Evolutionary conservation across 805 yeast genomes (phyloP).

Genomic region (Metahyphopichia silvanorum): DNA sequence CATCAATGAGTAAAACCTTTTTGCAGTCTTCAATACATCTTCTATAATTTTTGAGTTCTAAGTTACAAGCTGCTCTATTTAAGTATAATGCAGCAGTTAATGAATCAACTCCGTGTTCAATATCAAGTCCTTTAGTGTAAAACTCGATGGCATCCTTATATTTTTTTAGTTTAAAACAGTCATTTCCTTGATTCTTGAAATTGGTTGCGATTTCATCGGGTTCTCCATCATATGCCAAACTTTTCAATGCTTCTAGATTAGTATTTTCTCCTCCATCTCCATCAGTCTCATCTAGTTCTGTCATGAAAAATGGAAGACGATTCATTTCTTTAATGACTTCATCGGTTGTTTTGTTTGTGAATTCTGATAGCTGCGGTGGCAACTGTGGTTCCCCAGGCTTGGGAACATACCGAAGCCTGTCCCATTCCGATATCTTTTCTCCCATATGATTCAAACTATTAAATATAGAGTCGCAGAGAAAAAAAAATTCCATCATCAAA

Average conservation of each 20-base stretch:
- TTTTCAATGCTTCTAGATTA: slow-evolving; percentile 82
- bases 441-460: slow-evolving; percentile 6
- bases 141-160: slow-evolving; percentile 73
- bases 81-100: slow-evolving; percentile 63
- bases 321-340: slow-evolving; percentile 77
- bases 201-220: slow-evolving; percentile 88
- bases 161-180: slow-evolving; percentile 66
- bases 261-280: slow-evolving; percentile 73
- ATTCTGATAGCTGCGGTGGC: slow-evolving; percentile 78
- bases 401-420: slow-evolving; percentile 35
- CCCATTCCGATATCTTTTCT: slow-evolving; percentile 38
- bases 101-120: slow-evolving; percentile 53
- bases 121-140: slow-evolving; percentile 77
- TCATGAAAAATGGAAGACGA: slow-evolving; percentile 92
- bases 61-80: slow-evolving; percentile 89
- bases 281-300: slow-evolving; percentile 70
- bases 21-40: slow-evolving; percentile 84
- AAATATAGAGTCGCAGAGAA: not conserved
- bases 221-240: slow-evolving; percentile 92
- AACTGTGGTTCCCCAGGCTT: slow-evolving; percentile 63
- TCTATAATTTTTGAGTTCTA: slow-evolving; percentile 82
- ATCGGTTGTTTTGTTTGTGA: slow-evolving; percentile 62
- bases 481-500: not conserved
- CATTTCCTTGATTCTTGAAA: slow-evolving; percentile 93
- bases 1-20: slow-evolving; percentile 60